These are phyloP conservation scores for Turritis glabra DNA, from an alignment of 345 rosid genomes.

Conservation along the genomic window DNA sequence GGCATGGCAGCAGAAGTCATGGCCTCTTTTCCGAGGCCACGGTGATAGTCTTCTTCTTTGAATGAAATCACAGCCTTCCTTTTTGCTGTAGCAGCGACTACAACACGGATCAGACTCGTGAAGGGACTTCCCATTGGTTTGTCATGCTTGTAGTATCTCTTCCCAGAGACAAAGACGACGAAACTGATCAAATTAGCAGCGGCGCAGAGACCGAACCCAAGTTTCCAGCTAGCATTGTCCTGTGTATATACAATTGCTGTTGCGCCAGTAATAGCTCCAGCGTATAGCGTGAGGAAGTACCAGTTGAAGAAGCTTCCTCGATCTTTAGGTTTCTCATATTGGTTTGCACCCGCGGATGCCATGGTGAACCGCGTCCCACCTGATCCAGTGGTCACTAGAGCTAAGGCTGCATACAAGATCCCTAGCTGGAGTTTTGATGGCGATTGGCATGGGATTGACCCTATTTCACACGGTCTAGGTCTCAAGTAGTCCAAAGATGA, in stretches of 20 bases:
- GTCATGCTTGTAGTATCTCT: constrained; percentile 35
- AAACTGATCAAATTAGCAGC: constrained; percentile 39
- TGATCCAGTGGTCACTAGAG: constrained; percentile 34
- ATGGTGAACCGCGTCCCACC: constrained; percentile 42
- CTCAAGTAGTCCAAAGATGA: constrained; percentile 36
- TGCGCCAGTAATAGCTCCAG: constrained; percentile 3
- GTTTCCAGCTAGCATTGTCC: constrained; percentile 50
- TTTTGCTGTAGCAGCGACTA: constrained; percentile 43
- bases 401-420: constrained; percentile 43
- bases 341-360: constrained; percentile 52
- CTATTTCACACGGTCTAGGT: constrained; percentile 40
- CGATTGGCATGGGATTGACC: constrained; percentile 30
- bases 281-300: constrained; percentile 39
- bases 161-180: constrained; percentile 42
- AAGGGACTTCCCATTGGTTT: constrained; percentile 54
- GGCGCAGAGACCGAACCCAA: constrained; percentile 48
- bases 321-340: constrained; percentile 39
- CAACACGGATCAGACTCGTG: constrained; percentile 43
- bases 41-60: constrained; percentile 37
- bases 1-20: constrained; percentile 14
- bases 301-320: constrained; percentile 53
- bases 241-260: constrained; percentile 46
- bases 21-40: background rate
- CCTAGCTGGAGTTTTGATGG: constrained; percentile 42
- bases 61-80: constrained; percentile 36